Evolutionary conservation across 2,329 filamentous ascomycete species (phyloP).

Genomic region (Lasiodiplodia citricola): DNA sequence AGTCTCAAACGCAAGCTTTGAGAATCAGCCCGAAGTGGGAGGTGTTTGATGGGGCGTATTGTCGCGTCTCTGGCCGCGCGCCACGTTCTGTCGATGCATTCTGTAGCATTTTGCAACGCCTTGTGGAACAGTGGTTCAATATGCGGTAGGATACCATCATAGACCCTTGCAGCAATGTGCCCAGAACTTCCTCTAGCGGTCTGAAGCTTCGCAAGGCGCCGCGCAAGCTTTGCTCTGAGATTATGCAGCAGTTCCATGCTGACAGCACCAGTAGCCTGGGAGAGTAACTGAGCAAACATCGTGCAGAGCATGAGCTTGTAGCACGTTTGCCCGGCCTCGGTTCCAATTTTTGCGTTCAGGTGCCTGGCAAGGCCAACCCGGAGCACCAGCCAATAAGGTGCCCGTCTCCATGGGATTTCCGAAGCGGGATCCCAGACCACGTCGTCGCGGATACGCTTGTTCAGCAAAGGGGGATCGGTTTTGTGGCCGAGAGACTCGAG

Average conservation of each 20-base stretch:
- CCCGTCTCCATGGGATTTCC: constrained; percentile 65
- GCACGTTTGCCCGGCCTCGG: constrained; percentile 50
- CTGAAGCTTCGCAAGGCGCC: constrained; percentile 65
- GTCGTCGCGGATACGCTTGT: constrained; percentile 69
- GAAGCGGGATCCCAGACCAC: constrained; percentile 55
- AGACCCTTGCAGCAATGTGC: constrained; percentile 27
- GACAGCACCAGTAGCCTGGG: constrained; percentile 41
- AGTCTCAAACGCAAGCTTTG: background rate
- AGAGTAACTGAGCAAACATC: constrained; percentile 55
- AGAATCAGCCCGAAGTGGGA: constrained; percentile 47
- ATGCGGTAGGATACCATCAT: constrained; percentile 37
- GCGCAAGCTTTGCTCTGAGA: constrained; percentile 60
- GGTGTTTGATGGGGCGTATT: constrained; percentile 47
- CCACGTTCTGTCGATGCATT: constrained; percentile 34
- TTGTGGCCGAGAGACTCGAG: constrained; percentile 60
- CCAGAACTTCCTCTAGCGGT: constrained; percentile 39
- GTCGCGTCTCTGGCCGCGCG: constrained; percentile 31
- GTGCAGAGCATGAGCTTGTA: constrained; percentile 65
- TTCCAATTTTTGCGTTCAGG: constrained; percentile 50
- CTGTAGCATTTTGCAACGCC: constrained; percentile 28
- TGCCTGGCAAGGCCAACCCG: constrained; percentile 63
- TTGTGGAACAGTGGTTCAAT: constrained; percentile 33
- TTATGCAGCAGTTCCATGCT: constrained; percentile 45
- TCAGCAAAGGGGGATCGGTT: constrained; percentile 46
- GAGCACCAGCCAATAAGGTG: constrained; percentile 66